phyloP scores from a whole-genome alignment of 2,329 filamentous ascomycete species.

The Cladobotryum protrusum region DNA sequence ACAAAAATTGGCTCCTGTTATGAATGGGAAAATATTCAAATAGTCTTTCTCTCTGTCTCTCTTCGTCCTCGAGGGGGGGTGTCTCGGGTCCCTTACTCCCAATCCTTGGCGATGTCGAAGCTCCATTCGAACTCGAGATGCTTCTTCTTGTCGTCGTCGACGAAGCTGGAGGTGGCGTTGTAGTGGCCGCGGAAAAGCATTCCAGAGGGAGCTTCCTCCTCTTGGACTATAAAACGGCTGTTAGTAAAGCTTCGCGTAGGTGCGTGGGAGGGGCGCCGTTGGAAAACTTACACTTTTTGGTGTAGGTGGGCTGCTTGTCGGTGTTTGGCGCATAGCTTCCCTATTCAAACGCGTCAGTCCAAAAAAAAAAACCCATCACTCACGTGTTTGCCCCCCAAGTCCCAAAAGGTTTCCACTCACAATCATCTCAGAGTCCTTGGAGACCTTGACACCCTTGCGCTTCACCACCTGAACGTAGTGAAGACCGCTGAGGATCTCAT shows the following conservation, averaged over 20 bases:
- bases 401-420: slow-evolving; percentile 44
- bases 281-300: slow-evolving; percentile 75
- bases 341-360: slow-evolving; percentile 38
- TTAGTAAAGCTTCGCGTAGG: background rate
- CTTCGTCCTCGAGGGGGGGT: background rate
- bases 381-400: background rate
- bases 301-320: slow-evolving; percentile 74
- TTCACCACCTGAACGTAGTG: slow-evolving; percentile 96
- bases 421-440: slow-evolving; percentile 98
- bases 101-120: slow-evolving; percentile 96
- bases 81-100: slow-evolving; percentile 45
- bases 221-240: slow-evolving; percentile 55
- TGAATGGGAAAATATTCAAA: background rate
- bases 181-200: slow-evolving; percentile 90
- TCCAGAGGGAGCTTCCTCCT: slow-evolving; percentile 86
- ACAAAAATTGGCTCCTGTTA: background rate
- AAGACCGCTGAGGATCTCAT: slow-evolving; percentile 88
- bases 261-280: background rate
- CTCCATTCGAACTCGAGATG: slow-evolving; percentile 94
- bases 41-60: background rate
- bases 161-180: slow-evolving; percentile 80
- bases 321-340: slow-evolving; percentile 93
- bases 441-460: slow-evolving; percentile 76
- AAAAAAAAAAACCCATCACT: background rate
- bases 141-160: slow-evolving; percentile 88